These are phyloP conservation scores for Immersiella caudata DNA, from an alignment of 495 filamentous ascomycete species.

Conservation along the genomic window DNA sequence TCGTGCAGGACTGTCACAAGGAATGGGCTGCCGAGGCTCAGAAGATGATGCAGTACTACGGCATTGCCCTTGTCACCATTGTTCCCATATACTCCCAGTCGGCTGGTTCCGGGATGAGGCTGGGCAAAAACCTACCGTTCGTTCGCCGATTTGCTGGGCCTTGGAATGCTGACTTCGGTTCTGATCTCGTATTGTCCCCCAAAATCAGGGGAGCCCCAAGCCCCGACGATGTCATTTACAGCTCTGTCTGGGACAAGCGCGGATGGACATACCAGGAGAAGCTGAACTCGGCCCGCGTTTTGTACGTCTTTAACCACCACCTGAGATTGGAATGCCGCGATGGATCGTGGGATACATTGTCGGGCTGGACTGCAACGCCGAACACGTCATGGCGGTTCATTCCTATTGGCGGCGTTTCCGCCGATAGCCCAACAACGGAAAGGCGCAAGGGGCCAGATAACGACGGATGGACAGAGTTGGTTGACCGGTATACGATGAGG, in stretches of 20 bases:
- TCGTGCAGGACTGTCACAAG: neutral
- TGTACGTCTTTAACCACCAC: neutral
- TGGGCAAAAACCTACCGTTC: neutral
- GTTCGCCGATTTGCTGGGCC: neutral
- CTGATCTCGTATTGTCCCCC: neutral
- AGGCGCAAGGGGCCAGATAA: neutral
- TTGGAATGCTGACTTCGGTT: neutral
- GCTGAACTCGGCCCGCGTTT: conserved; percentile 2
- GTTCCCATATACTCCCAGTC: neutral
- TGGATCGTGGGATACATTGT: neutral
- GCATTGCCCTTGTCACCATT: neutral
- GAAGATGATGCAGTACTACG: conserved; percentile 14
- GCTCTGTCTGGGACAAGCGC: neutral
- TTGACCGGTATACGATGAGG: neutral
- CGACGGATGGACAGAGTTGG: neutral
- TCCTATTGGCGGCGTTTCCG: neutral
- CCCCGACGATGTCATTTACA: neutral
- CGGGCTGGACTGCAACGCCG: neutral
- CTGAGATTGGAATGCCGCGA: neutral
- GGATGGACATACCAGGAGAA: conserved; percentile 10
- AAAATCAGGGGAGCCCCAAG: too few relatives aligned
- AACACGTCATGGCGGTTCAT: neutral
- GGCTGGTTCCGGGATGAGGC: neutral
- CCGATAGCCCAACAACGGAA: too few relatives aligned
- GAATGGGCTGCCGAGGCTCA: conserved; percentile 5